Conservation (phyloP, 805 yeast genomes). For the Kodamaea kaohsiungensis region DNA sequence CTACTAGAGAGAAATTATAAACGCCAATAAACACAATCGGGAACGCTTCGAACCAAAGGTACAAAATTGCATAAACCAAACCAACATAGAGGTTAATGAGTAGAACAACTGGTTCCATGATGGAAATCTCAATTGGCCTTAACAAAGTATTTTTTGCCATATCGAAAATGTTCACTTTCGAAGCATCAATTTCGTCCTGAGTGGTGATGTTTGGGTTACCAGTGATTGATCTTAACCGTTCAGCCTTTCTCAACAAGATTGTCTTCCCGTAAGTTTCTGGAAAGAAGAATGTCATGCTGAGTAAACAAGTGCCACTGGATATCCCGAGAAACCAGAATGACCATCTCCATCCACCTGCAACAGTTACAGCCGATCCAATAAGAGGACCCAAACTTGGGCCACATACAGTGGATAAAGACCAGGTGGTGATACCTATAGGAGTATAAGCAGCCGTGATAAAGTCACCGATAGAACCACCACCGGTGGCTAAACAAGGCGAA, state of each 20-base stretch:
- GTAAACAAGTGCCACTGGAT: conserved; percentile 36
- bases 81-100: too few species aligned
- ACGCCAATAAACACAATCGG: too few species aligned
- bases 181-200: background rate
- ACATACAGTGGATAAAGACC: conserved; percentile 55
- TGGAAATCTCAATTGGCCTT: too few species aligned
- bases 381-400: conserved; percentile 42
- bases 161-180: too few species aligned
- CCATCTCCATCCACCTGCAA: conserved; percentile 52
- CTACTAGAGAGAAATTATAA: too few species aligned
- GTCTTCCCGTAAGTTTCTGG: conserved; percentile 53
- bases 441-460: conserved; percentile 41
- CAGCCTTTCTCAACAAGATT: conserved; percentile 48
- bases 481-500: conserved; percentile 45
- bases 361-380: conserved; percentile 32
- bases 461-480: conserved; percentile 60
- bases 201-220: conserved; percentile 22
- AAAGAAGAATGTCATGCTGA: conserved; percentile 35
- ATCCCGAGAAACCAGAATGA: conserved; percentile 52
- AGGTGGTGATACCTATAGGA: conserved; percentile 49
- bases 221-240: conserved; percentile 47
- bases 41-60: too few species aligned
- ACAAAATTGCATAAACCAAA: too few species aligned
- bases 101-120: conserved; percentile 6
- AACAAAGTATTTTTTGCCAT: too few species aligned